Conservation (phyloP, 2,329 filamentous ascomycete genomes). For the Penicillium freii region DNA sequence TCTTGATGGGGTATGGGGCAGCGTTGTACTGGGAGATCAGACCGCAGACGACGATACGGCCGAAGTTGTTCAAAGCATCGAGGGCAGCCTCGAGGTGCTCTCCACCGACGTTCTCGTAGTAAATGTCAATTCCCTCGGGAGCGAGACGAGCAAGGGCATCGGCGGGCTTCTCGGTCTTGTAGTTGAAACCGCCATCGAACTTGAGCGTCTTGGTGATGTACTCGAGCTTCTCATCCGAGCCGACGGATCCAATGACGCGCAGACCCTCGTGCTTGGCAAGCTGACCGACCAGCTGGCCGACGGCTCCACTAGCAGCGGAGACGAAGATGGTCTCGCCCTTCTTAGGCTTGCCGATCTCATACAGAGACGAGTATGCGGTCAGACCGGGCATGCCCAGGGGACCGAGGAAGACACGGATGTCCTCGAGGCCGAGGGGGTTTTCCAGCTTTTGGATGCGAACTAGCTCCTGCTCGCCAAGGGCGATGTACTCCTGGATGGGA, state of each 20-base stretch:
- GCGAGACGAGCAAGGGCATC: conserved; percentile 69
- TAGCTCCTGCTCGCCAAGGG: conserved; percentile 50
- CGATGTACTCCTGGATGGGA: conserved; percentile 68
- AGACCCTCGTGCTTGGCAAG: conserved; percentile 78
- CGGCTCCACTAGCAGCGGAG: conserved; percentile 74
- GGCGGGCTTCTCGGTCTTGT: conserved; percentile 73
- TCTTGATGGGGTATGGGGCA: conserved; percentile 65
- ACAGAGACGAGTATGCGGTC: conserved; percentile 71
- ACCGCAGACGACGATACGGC: conserved; percentile 63
- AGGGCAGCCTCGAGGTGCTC: conserved; percentile 70
- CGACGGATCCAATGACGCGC: conserved; percentile 75
- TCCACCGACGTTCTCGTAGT: conserved; percentile 78
- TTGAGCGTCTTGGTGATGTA: conserved; percentile 68
- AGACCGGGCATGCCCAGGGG: conserved; percentile 75
- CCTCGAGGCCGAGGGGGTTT: conserved; percentile 59
- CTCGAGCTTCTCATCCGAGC: conserved; percentile 74
- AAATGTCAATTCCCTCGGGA: conserved; percentile 76
- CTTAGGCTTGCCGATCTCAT: conserved; percentile 72
- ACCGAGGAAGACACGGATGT: conserved; percentile 64
- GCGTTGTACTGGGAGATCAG: conserved; percentile 80
- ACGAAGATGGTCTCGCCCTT: conserved; percentile 81
- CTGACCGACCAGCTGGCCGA: conserved; percentile 80
- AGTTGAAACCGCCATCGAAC: conserved; percentile 78
- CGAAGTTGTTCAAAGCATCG: conserved; percentile 61
- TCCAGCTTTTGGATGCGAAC: conserved; percentile 56